Evolutionary conservation across 2,329 filamentous ascomycete species (phyloP).

Genomic region (Pseudohalonectria lignicola): DNA sequence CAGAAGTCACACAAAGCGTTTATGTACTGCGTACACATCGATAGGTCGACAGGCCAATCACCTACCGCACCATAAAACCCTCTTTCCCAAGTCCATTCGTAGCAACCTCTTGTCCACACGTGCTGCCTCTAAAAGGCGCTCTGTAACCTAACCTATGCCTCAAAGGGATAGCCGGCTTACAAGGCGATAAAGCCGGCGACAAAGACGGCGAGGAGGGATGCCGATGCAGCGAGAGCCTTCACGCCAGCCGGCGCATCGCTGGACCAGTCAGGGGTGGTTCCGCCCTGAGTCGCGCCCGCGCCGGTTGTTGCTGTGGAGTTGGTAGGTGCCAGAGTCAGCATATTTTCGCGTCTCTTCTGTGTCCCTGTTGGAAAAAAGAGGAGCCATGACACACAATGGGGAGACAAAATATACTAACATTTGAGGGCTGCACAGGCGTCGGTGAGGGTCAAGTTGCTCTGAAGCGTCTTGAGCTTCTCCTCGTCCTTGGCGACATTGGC

Average conservation of each 20-base stretch:
- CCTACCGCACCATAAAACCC: no score
- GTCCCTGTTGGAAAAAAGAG: not conserved
- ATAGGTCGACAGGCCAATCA: no score
- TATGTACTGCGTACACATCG: no score
- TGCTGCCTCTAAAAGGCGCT: no score
- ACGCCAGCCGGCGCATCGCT: not conserved
- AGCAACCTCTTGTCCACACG: no score
- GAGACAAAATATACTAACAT: not conserved
- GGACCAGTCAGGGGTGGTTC: not conserved
- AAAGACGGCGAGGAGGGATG: conserved; percentile 4
- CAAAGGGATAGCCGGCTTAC: no score
- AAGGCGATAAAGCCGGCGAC: conserved; percentile 2
- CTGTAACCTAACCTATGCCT: no score
- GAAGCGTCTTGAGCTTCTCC: conserved; percentile 16
- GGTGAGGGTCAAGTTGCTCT: conserved; percentile 22
- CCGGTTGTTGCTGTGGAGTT: not conserved
- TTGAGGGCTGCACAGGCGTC: conserved; percentile 1
- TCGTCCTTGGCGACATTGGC: conserved; percentile 15
- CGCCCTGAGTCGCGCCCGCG: not conserved
- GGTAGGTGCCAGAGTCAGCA: not conserved
- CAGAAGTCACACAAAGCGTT: no score
- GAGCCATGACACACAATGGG: not conserved
- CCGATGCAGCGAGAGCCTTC: conserved; percentile 1
- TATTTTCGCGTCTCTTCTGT: no score
- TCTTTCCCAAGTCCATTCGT: no score